Evolutionary conservation across 108 stramenopile genomes (phyloP).

Genomic region (Cyclotella sp.): DNA sequence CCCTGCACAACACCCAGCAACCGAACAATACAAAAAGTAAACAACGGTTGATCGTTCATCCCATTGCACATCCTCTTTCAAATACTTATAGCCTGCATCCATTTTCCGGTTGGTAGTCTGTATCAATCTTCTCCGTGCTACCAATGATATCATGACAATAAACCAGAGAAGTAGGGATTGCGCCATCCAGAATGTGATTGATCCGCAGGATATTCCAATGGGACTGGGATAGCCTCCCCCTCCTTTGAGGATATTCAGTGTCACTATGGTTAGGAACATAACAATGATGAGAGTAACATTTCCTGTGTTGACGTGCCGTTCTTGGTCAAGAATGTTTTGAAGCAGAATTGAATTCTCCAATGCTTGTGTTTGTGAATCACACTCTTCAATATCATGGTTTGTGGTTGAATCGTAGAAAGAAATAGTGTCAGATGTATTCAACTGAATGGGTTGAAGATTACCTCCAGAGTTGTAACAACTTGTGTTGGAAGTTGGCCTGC

Average conservation of each 20-base stretch:
- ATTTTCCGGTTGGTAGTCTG: constrained; percentile 55
- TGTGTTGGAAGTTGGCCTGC: background rate
- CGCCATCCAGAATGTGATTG: constrained; percentile 76
- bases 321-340: constrained; percentile 63
- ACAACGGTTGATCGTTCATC: constrained; percentile 77
- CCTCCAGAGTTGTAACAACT: background rate
- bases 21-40: constrained; percentile 86
- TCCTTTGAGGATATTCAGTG: constrained; percentile 85
- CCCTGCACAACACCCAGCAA: constrained; percentile 96
- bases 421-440: background rate
- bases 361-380: constrained; percentile 20
- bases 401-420: background rate
- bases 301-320: constrained; percentile 44
- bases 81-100: constrained; percentile 56
- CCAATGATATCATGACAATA: constrained; percentile 68
- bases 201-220: constrained; percentile 89
- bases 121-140: constrained; percentile 57
- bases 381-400: constrained; percentile 20
- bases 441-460: constrained; percentile 3
- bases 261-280: constrained; percentile 82
- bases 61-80: constrained; percentile 92
- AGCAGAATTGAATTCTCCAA: constrained; percentile 35
- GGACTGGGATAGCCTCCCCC: constrained; percentile 76
- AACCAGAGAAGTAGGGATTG: constrained; percentile 77
- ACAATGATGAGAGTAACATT: constrained; percentile 73